Percentiles rank a stretch among this genome's conserved stretches.
Evolutionary conservation across 352 stramenopile species (phyloP).

Genomic region (Phytophthora hybrid): DNA sequence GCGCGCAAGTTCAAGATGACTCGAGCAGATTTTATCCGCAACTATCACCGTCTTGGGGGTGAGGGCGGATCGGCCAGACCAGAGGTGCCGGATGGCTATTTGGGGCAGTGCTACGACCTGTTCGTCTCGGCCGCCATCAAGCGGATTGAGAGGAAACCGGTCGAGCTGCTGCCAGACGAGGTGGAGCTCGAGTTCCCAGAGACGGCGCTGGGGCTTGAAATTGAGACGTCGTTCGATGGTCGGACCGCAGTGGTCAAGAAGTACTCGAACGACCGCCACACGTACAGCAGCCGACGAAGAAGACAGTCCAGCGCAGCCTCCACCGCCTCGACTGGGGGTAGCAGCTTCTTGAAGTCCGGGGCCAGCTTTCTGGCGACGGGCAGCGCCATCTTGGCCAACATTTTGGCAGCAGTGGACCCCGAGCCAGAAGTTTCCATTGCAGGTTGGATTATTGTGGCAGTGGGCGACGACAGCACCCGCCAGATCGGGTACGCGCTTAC

Average conservation of each 20-base stretch:
- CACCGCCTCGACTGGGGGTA: conserved; percentile 11
- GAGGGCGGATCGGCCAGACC: conserved; percentile 37
- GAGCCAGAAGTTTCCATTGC: conserved; percentile 42
- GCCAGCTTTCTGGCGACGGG: conserved; percentile 36
- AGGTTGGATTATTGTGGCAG: conserved; percentile 76
- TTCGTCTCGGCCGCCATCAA: conserved; percentile 68
- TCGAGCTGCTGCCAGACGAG: conserved; percentile 56
- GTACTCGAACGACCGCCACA: conserved; percentile 55
- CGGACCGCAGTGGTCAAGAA: conserved; percentile 74
- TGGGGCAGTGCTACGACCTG: conserved; percentile 72
- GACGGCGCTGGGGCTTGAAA: conserved; percentile 64
- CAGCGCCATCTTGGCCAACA: conserved; percentile 31
- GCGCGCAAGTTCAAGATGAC: conserved; percentile 77
- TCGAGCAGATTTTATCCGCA: conserved; percentile 77
- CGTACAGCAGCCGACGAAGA: conserved; percentile 47
- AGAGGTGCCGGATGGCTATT: conserved; percentile 55
- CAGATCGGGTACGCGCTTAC: conserved; percentile 71
- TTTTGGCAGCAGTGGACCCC: conserved; percentile 31
- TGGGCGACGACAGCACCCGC: conserved; percentile 75
- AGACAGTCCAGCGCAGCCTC: conserved; percentile 26
- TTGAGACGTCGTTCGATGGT: conserved; percentile 82
- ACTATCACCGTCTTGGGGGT: conserved; percentile 65
- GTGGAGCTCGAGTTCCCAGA: conserved; percentile 75
- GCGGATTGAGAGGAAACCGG: conserved; percentile 62
- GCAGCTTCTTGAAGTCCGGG: conserved; percentile 28